Percentiles rank a stretch among this genome's conserved stretches.
These are phyloP conservation scores for Microbotryum intermedium DNA, from an alignment of 1,284 basidiomycete species.

Conservation along the genomic window DNA sequence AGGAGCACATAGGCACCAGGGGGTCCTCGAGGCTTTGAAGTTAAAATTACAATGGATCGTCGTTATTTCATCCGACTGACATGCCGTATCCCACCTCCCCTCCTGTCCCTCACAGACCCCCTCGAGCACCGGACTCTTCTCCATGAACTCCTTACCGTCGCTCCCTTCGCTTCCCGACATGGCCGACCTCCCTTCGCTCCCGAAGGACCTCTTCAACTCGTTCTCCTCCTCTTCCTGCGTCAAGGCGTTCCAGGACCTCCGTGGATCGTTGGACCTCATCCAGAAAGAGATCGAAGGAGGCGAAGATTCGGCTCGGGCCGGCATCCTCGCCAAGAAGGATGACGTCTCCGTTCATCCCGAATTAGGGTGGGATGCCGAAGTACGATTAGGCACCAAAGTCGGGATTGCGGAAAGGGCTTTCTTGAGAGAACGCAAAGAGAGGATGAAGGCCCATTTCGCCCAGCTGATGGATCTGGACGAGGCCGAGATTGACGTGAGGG, in stretches of 20 bases:
- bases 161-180: neutral
- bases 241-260: constrained; percentile 34
- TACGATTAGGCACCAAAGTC: constrained; percentile 39
- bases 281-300: constrained; percentile 40
- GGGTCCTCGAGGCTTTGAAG: too few relatives aligned
- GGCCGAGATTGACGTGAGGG: constrained; percentile 41
- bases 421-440: constrained; percentile 38
- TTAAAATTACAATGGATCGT: too few relatives aligned
- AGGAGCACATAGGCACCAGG: too few relatives aligned
- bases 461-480: constrained; percentile 39
- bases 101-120: too few relatives aligned
- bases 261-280: constrained; percentile 36
- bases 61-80: too few relatives aligned
- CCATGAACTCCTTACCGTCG: neutral
- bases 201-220: constrained; percentile 33
- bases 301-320: constrained; percentile 35
- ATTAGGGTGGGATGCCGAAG: constrained; percentile 43
- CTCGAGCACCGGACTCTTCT: too few relatives aligned
- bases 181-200: constrained; percentile 22
- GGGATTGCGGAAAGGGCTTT: constrained; percentile 42
- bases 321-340: constrained; percentile 6
- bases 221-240: constrained; percentile 39
- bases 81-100: too few relatives aligned
- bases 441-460: constrained; percentile 40
- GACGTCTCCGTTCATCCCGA: constrained; percentile 41